Percentiles rank a stretch among this genome's conserved stretches.
phyloP scores from a whole-genome alignment of 83 land plant genomes.

The Thuja plicata region DNA sequence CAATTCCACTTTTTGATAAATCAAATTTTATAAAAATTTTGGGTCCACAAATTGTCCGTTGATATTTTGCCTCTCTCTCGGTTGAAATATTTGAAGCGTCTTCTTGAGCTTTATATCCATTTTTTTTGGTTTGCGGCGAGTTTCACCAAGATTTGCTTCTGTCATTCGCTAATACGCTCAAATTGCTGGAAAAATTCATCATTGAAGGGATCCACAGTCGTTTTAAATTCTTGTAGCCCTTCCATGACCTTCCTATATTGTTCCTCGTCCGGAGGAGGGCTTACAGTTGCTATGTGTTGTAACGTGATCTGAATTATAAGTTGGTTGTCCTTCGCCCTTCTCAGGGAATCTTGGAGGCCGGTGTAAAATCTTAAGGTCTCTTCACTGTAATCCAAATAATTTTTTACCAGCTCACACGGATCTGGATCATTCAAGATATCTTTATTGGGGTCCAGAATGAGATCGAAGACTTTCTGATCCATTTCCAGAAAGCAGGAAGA shows the following conservation, averaged over 20 bases:
- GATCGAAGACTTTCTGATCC: slow-evolving; percentile 69
- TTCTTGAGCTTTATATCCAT: slow-evolving; percentile 47
- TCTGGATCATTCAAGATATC: slow-evolving; percentile 61
- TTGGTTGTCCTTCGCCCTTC: slow-evolving; percentile 58
- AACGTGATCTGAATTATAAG: slow-evolving; percentile 53
- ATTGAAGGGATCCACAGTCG: slow-evolving; percentile 54
- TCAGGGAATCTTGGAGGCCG: slow-evolving; percentile 54
- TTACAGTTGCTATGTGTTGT: slow-evolving; percentile 42
- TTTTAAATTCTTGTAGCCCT: slow-evolving; percentile 45
- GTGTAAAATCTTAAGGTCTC: slow-evolving; percentile 67
- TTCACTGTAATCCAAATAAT: slow-evolving; percentile 59
- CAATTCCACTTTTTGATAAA: no score
- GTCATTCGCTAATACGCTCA: slow-evolving; percentile 46
- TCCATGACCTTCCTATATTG: slow-evolving; percentile 41
- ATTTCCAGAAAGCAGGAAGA: slow-evolving; percentile 62
- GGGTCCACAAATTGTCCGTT: no score
- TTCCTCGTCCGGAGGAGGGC: background rate
- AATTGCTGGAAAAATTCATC: slow-evolving; percentile 52
- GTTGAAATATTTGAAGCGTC: slow-evolving; percentile 42
- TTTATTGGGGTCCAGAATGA: slow-evolving; percentile 67
- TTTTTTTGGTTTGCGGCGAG: slow-evolving; percentile 31
- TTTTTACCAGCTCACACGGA: slow-evolving; percentile 58
- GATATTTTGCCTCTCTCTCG: no score
- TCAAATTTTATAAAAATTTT: no score
- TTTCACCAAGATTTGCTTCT: slow-evolving; percentile 46